Conservation (phyloP, 805 yeast genomes). For the Saccharomycopsis malanga region DNA sequence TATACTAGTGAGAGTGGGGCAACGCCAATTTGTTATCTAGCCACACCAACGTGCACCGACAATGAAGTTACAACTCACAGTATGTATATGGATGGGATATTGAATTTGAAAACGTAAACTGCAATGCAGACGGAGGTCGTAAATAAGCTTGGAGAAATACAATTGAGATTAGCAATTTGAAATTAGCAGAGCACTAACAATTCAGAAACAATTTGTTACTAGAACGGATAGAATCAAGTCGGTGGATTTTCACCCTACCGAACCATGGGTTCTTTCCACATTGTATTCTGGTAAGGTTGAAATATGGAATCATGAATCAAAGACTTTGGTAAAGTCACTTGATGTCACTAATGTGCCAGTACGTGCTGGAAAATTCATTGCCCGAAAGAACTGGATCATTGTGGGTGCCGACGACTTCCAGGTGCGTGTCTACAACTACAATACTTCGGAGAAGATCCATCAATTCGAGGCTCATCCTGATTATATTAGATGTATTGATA, state of each 20-base stretch:
- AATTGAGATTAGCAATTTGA: too few relatives aligned
- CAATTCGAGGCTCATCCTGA: slow-evolving; percentile 99
- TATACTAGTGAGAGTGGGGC: too few relatives aligned
- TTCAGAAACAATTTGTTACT: slow-evolving; percentile 71
- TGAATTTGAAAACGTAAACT: too few relatives aligned
- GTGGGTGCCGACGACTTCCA: slow-evolving; percentile 96
- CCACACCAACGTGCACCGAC: too few relatives aligned
- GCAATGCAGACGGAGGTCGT: too few relatives aligned
- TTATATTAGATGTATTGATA: slow-evolving; percentile 87
- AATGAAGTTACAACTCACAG: too few relatives aligned
- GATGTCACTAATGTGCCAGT: slow-evolving; percentile 96
- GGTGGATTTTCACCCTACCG: slow-evolving; percentile 95
- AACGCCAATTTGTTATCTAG: too few relatives aligned
- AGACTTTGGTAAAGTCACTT: slow-evolving; percentile 73
- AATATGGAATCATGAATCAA: slow-evolving; percentile 91
- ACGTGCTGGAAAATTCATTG: slow-evolving; percentile 89
- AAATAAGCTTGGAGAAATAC: too few relatives aligned
- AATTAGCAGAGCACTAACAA: too few relatives aligned
- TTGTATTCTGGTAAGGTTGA: slow-evolving; percentile 84
- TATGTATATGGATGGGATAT: too few relatives aligned
- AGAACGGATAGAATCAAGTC: slow-evolving; percentile 97
- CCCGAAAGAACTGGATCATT: slow-evolving; percentile 95
- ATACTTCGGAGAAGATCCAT: slow-evolving; percentile 88
- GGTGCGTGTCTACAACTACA: slow-evolving; percentile 86
- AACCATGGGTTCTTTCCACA: slow-evolving; percentile 95